phyloP scores from a whole-genome alignment of 305 asterid species.

The Striga hermonthica region DNA sequence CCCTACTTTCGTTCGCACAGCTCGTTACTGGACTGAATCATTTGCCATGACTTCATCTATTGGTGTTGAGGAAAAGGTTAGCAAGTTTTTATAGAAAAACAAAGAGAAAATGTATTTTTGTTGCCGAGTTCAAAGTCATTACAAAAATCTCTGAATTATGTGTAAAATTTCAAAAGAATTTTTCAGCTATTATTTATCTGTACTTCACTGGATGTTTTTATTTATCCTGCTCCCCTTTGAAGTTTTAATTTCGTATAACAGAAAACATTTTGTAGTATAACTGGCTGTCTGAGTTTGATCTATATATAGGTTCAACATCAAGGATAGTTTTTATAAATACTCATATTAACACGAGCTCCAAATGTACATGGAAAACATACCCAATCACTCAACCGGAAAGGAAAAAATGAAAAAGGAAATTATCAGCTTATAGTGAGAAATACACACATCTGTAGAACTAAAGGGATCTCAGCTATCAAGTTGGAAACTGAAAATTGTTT shows the following conservation, averaged over 20 bases:
- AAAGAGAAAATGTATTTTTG: background rate
- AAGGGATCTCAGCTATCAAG: no score
- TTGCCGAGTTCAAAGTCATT: background rate
- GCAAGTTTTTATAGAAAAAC: background rate
- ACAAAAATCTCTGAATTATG: background rate
- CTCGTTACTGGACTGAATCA: constrained; percentile 97
- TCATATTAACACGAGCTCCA: background rate
- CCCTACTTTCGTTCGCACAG: constrained; percentile 70
- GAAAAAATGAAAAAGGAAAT: no score
- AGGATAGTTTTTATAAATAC: background rate
- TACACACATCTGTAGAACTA: no score
- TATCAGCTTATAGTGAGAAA: no score
- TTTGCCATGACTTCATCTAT: constrained; percentile 74
- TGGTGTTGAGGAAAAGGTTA: constrained; percentile 89
- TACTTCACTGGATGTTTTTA: no score
- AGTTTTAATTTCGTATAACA: background rate
- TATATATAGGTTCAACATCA: background rate
- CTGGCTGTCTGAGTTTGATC: no score
- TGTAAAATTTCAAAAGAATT: no score
- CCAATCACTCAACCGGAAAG: no score
- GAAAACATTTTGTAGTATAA: background rate
- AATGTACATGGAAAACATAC: background rate
- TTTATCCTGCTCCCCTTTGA: no score
- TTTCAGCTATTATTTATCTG: no score
- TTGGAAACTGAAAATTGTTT: no score